A percentile compares a stretch with the other conserved stretches of the same genome.
Conservation (phyloP, 306 rosid genomes). For the Medicago arabica region DNA sequence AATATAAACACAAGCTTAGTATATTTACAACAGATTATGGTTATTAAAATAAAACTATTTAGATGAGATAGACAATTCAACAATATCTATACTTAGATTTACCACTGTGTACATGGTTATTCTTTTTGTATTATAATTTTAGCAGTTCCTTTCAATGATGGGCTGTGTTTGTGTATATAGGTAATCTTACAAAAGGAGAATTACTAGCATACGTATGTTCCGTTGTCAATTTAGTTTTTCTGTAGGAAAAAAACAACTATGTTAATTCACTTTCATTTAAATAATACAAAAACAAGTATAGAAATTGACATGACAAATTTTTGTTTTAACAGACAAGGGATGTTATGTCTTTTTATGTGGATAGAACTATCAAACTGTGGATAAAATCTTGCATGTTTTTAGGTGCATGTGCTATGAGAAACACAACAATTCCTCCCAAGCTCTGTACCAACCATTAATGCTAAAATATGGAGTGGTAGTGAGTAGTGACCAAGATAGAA, state of each 20-base stretch:
- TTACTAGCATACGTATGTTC: neutral
- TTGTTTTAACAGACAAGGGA: slow-evolving; percentile 30
- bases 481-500: no score
- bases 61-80: no score
- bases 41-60: no score
- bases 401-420: slow-evolving; percentile 37
- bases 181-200: neutral
- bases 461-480: no score
- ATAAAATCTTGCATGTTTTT: slow-evolving; percentile 31
- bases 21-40: no score
- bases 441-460: neutral
- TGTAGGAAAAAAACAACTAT: neutral
- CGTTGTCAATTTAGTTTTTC: neutral
- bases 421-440: slow-evolving; percentile 3
- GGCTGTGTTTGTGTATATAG: neutral
- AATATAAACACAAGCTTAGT: no score
- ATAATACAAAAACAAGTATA: neutral
- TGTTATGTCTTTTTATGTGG: slow-evolving; percentile 34
- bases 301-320: slow-evolving; percentile 30
- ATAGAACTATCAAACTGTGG: slow-evolving; percentile 31
- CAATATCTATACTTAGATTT: no score
- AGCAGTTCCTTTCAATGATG: neutral
- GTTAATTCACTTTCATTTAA: slow-evolving; percentile 8
- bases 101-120: no score
- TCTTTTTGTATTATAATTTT: neutral